Base-by-base conservation (phyloP, 441 rosid species). In the Euphorbia schlechtendalii region DNA sequence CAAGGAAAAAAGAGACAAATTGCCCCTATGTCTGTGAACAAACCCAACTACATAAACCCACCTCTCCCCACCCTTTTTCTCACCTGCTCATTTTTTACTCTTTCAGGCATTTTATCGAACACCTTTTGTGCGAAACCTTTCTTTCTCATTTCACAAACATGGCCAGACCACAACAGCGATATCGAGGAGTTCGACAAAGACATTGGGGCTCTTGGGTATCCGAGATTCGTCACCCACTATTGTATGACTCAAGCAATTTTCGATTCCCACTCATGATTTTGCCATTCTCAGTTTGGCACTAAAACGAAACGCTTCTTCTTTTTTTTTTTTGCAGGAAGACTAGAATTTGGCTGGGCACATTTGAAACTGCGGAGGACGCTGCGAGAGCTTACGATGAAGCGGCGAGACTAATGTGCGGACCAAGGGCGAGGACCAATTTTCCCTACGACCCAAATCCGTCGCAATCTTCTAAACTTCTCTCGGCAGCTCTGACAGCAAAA, bases 141-240 rank as follows among this genome's bases (percentile, higher is more conserved):
- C 67, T 65, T 40, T 20, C 30, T 15, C 20, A 1, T 58, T 46
- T 17, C 66, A 3, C 65, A 2, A 63, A 9, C 56, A 89, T 91
- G 97, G 92, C 96, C 63, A 78, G 96, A 70, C 90, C 89, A 7
- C 99, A 91, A 67, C 98, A 88, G 75, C 81, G 99, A 21, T 94
- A 83, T 64, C 86, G 98, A 48, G 99, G 99, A 15, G 99, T 94
- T 46, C 84, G 99, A 68, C 99, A 94, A 51, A 82, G 99, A 75
- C 99, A 94, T 69, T 94, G 98, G 99, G 99, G 99, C 55, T 94
- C 99, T 56, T 94, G 99, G 99, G 99, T 94, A 14, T 94, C 99
- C 40, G 99, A 94, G 75, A 94, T 94, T 66, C 99, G 98, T 38
- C 99, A 94, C 68, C 99, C 98, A 65, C 67, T 94, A 66, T 64